Percentiles rank a stretch among this genome's conserved stretches.
These are phyloP conservation scores for Microbotryum violaceum DNA, from an alignment of 1,284 basidiomycete species.

Conservation along the genomic window DNA sequence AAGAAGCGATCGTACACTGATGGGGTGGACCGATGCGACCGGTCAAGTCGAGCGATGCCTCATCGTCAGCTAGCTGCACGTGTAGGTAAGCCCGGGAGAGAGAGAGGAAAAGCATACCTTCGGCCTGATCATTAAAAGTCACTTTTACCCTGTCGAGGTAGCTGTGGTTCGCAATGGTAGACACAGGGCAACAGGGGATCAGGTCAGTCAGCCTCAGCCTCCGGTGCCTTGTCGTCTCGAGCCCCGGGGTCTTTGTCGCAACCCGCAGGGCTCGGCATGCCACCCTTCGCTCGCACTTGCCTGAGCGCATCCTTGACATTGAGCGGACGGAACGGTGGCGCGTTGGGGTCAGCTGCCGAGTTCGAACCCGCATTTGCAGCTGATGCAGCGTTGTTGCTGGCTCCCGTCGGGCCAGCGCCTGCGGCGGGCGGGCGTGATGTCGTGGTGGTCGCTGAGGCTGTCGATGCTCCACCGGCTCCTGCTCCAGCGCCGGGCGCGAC, in stretches of 20 bases:
- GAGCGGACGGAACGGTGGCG: conserved; percentile 3
- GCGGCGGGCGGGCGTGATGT: not conserved
- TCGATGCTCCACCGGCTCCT: not conserved
- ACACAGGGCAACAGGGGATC: not conserved
- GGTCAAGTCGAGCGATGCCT: not conserved
- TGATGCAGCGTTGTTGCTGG: not conserved
- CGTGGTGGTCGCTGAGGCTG: not conserved
- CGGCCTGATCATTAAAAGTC: conserved; percentile 29
- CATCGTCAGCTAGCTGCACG: not conserved
- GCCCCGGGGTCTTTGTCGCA: too few species aligned
- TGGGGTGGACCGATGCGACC: not conserved
- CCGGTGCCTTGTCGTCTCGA: too few species aligned
- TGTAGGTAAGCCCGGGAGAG: too few species aligned
- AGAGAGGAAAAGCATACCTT: conserved; percentile 5
- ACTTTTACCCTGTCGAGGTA: conserved; percentile 32
- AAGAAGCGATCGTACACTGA: conserved; percentile 32
- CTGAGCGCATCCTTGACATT: conserved; percentile 21
- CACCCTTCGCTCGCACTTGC: not conserved
- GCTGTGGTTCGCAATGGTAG: conserved; percentile 7
- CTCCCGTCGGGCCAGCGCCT: not conserved
- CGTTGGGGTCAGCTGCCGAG: not conserved
- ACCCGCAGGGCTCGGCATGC: not conserved
- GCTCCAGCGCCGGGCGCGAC: too few species aligned
- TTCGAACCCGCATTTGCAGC: not conserved
- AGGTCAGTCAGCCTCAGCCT: not conserved